Evolutionary conservation across 73 alveolate species (phyloP), one percentile per base, ranked within the genome.

Genomic region (Paramecium octaurelia): DNA sequence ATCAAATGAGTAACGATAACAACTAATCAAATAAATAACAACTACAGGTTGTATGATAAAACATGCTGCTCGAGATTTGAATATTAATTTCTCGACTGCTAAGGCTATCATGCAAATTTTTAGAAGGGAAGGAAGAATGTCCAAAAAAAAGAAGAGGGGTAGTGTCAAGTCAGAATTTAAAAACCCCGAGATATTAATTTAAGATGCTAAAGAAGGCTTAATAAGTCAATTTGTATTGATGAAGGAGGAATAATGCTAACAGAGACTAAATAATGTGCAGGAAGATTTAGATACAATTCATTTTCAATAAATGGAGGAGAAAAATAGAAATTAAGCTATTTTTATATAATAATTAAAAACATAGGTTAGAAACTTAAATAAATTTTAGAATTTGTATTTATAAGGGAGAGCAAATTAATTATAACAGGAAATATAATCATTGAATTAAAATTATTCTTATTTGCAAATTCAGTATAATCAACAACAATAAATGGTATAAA

Each of bases 41-140:
- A 21, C 76, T 11, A 80, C 91, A 21, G 91, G 91, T 8, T 80
- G 91, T 35, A 80, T 76, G 1, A 80, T 80, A 44, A 80, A 80
- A 80, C 44, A 73, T 80, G 91, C 91, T 80, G 75, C 91, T 8
- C 14, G 34, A 23, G 73, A 80, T 24, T 48, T 80, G 48, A 42
- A 80, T 44, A 80, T 80, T 20, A 80, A 80, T 48, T 80, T 80
- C 29, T 80, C 91, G 1, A 80, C 91, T 23, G 91, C 91, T 10
- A 80, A 80, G 50, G 91, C 91, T 3, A 80, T 80, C 48, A 80
- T 80, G 76, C 29, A 80, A 31, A 80, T 80, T 24, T 80, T 11
- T 35, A 80, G 73, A 46, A 80, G 16, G n/a, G 91, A 80, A 64
- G 91, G 91, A 2, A 21, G 91, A 80, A 42, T 35, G n/a, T 8